phyloP scores from a whole-genome alignment of 1,284 basidiomycete species.

The Schizophyllum commune region DNA sequence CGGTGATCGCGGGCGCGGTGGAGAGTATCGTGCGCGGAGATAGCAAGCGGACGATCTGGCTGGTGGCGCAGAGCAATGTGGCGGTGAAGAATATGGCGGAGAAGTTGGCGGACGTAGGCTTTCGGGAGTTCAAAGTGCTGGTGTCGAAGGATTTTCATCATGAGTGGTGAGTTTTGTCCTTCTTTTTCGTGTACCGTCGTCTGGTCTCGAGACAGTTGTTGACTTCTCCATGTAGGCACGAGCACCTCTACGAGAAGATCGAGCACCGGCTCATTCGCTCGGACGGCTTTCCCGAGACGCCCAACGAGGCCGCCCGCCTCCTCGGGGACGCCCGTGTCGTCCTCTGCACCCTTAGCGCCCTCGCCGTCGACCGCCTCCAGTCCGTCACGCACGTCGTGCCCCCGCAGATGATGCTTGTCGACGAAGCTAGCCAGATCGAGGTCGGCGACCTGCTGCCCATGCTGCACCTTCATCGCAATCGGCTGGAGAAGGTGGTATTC shows the following conservation, averaged over 20 bases:
- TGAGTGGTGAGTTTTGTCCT: constrained; percentile 41
- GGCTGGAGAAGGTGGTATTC: constrained; percentile 47
- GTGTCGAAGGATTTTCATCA: constrained; percentile 47
- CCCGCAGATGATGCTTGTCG: constrained; percentile 31
- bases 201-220: constrained; percentile 1
- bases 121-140: constrained; percentile 39
- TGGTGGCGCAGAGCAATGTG: constrained; percentile 49
- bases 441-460: constrained; percentile 43
- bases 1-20: constrained; percentile 46
- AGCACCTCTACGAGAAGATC: constrained; percentile 46
- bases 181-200: neutral
- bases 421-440: constrained; percentile 44
- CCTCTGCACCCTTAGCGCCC: constrained; percentile 53
- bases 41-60: constrained; percentile 33
- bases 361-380: constrained; percentile 32
- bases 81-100: constrained; percentile 56
- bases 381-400: constrained; percentile 26
- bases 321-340: constrained; percentile 39
- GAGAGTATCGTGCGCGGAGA: constrained; percentile 18
- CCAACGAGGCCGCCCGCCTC: constrained; percentile 10
- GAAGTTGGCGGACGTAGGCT: constrained; percentile 34
- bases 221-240: constrained; percentile 40
- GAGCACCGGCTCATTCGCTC: constrained; percentile 34
- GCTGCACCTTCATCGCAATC: constrained; percentile 28
- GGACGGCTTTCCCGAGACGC: constrained; percentile 22